Evolutionary conservation across 2,329 filamentous ascomycete genomes (phyloP), one percentile per base, ranked within the genome.

Genomic region (Colletotrichum nymphaeae): DNA sequence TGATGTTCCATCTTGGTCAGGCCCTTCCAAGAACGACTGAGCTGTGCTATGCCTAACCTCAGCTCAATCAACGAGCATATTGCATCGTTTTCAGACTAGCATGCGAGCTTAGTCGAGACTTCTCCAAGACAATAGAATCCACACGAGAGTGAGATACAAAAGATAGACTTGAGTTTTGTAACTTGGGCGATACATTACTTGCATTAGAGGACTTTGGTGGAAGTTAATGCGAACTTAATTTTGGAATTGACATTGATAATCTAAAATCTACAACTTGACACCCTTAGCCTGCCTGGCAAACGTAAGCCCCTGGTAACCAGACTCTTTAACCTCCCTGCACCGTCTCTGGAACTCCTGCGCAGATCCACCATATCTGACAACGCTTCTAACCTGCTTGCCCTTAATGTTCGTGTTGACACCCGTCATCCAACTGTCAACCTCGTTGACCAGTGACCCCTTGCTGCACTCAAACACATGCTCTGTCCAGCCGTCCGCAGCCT

Each of bases 361-460:
- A 5, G 83, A 80, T 0, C 87, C 87, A 35, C 82, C 82, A 70
- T 88, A 89, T 58, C 87, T 79, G 4, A 84, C 83, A 75, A 89
- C 81, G 9, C 80, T 84, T 58, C 86, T 80, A 73, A 82, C 83
- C 75, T 84, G 81, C 79, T 88, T 88, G 49, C 83, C 79, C 19
- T 80, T 79, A 52, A 88, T 76, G 70, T 89, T 88, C 74, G 82
- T 87, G 74, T 89, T 89, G 1, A 89, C 85, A 0, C 87, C 88
- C 2, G 87, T 89, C 86, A 89, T 88, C 88, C 87, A 89, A 1
- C 83, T 85, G 73, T 89, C 87, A 0, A 88, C 84, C 73, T 88
- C 83, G 71, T 85, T 86, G 0, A 82, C 80, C 30, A 89, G 75
- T 11, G 85, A 71, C 0, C 87, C 87, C 46, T 84, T 78, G 0